Base-by-base conservation (phyloP, 495 filamentous ascomycete species). In the Cercophora scortea region DNA sequence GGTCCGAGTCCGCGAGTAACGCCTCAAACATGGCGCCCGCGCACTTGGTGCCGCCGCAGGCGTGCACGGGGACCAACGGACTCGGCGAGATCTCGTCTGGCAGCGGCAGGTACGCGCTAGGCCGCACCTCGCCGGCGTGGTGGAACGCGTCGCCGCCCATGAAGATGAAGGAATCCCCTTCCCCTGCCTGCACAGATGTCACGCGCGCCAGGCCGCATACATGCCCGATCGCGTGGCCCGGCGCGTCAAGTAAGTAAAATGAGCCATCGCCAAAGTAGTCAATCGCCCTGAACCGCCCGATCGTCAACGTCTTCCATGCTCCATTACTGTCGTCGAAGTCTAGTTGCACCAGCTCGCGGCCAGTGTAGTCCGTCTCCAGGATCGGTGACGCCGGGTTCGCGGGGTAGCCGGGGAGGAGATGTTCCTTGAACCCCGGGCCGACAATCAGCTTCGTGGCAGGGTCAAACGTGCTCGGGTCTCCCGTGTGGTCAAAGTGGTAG, bases 221-320 rank as follows among this genome's bases (percentile, higher is more conserved):
- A 55, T 86, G 81, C 0, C 83, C 81, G 32, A 74, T 62, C 10
- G 72, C 68, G 51, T 84, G 81, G 11, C 81, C 81, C 4, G 80
- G 79, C 0, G 73, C 54, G 56, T 81, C 69, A 43, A 85, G 68
- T 38, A 84, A 68, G 61, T 80, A 82, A 52, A 84, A 76, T 18
- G 71, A 75, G 8, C 81, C 81, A 56, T 84, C 82, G 8, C 68
- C 70, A 56, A 82, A 84, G 55, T 79, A 84, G 60, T 88, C 84
- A 15, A 77, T 55, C 0, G 81, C 84, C 16, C 53, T 50, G 57
- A 81, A 75, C 7, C 61, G 47, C 33, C 79, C 75, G 25, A 84
- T 72, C 38, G 68, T 59, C 13, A 78, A 38, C 7, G 49, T 45
- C 1, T 48, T 44, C 18, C 41, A 56, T n/a, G 11, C 11, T 25